These are phyloP conservation scores for Solanum ossicruentum DNA, from an alignment of 257 asterid species.

Conservation along the genomic window DNA sequence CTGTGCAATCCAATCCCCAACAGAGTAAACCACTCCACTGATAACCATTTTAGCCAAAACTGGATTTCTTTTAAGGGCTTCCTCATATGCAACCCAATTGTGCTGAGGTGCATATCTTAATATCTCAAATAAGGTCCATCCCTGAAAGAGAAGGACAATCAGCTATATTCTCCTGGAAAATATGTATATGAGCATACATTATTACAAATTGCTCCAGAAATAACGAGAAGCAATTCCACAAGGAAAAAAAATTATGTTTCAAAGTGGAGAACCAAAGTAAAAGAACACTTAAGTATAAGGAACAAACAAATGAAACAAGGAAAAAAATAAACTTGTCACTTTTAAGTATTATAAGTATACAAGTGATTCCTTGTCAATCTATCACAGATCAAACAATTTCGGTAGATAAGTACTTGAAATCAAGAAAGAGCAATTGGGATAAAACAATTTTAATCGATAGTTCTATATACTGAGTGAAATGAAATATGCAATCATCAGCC, in stretches of 20 bases:
- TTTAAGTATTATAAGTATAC: not conserved
- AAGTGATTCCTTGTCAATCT: not conserved
- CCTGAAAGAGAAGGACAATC: slow-evolving; percentile 28
- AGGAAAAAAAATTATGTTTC: not conserved
- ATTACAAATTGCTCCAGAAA: not conserved
- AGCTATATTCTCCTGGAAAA: not conserved
- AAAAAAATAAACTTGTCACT: not conserved
- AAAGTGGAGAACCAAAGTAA: not conserved
- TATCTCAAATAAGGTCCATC: slow-evolving; percentile 78
- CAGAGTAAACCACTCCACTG: slow-evolving; percentile 75
- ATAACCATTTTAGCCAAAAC: slow-evolving; percentile 79
- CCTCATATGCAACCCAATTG: slow-evolving; percentile 83
- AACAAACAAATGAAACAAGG: not conserved
- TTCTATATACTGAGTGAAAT: not conserved
- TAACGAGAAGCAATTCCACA: not conserved
- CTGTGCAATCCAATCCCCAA: slow-evolving; percentile 93
- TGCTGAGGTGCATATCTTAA: slow-evolving; percentile 81
- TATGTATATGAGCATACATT: not conserved
- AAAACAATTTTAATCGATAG: not conserved
- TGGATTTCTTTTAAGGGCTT: slow-evolving; percentile 69
- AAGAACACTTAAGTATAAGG: not conserved
- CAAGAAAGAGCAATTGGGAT: not conserved
- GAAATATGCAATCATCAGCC: not conserved
- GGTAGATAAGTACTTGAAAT: not conserved
- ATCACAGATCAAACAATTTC: not conserved